These are phyloP conservation scores for Fomitopsis pulvina DNA, from an alignment of 768 basidiomycete genomes.

Conservation along the genomic window DNA sequence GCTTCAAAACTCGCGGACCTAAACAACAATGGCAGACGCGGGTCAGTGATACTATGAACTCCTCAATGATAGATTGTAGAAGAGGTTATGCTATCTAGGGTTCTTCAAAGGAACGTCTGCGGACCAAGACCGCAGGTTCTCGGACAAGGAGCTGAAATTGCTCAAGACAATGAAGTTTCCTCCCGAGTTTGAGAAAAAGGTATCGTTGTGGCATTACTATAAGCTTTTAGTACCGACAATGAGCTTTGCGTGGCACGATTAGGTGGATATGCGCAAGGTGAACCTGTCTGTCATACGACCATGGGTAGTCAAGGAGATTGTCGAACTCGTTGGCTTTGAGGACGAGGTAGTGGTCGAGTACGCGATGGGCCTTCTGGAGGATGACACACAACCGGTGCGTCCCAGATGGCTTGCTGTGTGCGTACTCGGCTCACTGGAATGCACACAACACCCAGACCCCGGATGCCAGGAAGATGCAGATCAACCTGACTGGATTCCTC, in stretches of 20 bases:
- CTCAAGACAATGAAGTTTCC: constrained; percentile 91
- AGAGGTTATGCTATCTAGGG: constrained; percentile 36
- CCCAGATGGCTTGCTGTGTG: neutral
- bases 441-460: constrained; percentile 48
- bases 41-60: no score
- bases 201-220: constrained; percentile 15
- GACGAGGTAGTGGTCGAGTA: constrained; percentile 98
- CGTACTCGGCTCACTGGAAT: neutral
- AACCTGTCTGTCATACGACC: constrained; percentile 87
- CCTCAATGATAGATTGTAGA: no score
- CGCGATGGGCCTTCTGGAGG: constrained; percentile 90
- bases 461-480: constrained; percentile 95
- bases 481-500: constrained; percentile 89
- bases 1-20: no score
- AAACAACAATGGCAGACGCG: no score
- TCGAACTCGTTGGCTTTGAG: constrained; percentile 87
- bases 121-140: constrained; percentile 89
- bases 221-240: neutral
- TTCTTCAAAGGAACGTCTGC: constrained; percentile 90
- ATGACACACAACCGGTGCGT: constrained; percentile 73
- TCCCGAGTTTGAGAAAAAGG: constrained; percentile 83
- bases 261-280: constrained; percentile 96
- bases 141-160: constrained; percentile 89
- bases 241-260: neutral
- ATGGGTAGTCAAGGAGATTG: constrained; percentile 93